Base-by-base conservation (phyloP, 2,329 filamentous ascomycete genomes). In the Ceratocystis diversiconidia region DNA sequence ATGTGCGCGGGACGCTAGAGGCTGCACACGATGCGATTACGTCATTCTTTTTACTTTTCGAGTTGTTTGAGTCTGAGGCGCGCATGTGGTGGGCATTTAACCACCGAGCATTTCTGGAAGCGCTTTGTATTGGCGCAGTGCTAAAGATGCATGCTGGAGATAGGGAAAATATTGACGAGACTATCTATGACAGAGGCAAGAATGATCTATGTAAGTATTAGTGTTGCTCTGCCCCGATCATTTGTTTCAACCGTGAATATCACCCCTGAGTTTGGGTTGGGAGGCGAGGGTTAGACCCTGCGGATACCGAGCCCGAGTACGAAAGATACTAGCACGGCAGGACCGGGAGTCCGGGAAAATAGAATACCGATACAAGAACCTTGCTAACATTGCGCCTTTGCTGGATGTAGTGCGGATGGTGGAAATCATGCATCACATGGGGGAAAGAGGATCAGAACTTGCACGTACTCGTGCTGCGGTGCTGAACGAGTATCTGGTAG, bases 51-150 rank as follows among this genome's bases (percentile, higher is more conserved):
- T 79, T 90, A 66, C 79, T 84, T 5, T 89, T 85, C 74, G 78
- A 77, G 46, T 75, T 89, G 12, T 85, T 91, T 68, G 83, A 86
- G 69, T 78, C 78, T 17, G 89, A 92, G 75, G 87, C 87, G 1
- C 81, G 85, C 15, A 88, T 91, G 0, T 92, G 88, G 88, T 92
- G 88, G 88, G 87, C 90, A 0, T 90, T 91, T 70, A 89, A 90
- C 72, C 89, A 92, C 72, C 79, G 89, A 1, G 88, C 88, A 0
- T 92, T 92, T 71, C 79, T 92, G 63, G 88, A 92, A 76, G 86
- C 86, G 41, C 73, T 86, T 71, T 89, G 83, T 74, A 88, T 88
- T 61, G 82, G 83, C 25, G 81, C 80, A 68, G 79, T 85, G 28
- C 72, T 87, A 66, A 76, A 79, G 50, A 82, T 85, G 72, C 76